A percentile compares a stretch with the other conserved stretches of the same genome.
Conservation (phyloP, 352 stramenopile species). For the Pythium phragmitis region DNA sequence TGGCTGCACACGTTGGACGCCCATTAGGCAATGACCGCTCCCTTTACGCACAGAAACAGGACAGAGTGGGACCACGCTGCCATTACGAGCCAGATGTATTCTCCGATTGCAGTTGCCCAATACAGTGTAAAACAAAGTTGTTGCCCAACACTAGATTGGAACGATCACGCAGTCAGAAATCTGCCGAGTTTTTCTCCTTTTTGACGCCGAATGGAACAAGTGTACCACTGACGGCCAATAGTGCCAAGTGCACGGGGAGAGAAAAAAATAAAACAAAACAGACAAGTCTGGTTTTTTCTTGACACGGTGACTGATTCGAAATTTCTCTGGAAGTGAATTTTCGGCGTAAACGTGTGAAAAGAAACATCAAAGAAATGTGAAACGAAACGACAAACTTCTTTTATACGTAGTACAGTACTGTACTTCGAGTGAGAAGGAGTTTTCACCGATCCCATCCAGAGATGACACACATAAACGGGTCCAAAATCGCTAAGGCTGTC, state of each 20-base stretch:
- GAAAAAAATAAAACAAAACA: constrained; percentile 2
- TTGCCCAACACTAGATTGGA: constrained; percentile 9
- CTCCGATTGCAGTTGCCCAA: constrained; percentile 19
- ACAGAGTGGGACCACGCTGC: constrained; percentile 17
- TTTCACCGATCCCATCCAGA: neutral
- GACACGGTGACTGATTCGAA: constrained; percentile 6
- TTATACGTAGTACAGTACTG: neutral
- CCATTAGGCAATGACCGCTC: constrained; percentile 25
- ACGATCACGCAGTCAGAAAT: neutral
- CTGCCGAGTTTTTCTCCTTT: neutral
- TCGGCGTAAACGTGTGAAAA: neutral
- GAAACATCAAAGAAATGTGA: neutral
- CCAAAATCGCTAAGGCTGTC: neutral
- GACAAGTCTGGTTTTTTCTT: neutral
- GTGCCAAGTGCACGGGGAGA: constrained; percentile 4
- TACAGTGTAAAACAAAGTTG: constrained; percentile 3
- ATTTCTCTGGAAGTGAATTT: neutral
- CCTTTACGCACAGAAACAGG: constrained; percentile 1
- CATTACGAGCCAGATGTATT: constrained; percentile 8
- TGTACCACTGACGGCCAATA: neutral
- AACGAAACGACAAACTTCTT: neutral
- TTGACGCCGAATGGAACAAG: neutral
- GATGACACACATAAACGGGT: constrained; percentile 12
- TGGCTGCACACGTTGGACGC: constrained; percentile 5
- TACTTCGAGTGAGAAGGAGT: neutral